These are phyloP conservation scores for Venturia carpophila DNA, from an alignment of 2,329 filamentous ascomycete genomes.

Conservation along the genomic window DNA sequence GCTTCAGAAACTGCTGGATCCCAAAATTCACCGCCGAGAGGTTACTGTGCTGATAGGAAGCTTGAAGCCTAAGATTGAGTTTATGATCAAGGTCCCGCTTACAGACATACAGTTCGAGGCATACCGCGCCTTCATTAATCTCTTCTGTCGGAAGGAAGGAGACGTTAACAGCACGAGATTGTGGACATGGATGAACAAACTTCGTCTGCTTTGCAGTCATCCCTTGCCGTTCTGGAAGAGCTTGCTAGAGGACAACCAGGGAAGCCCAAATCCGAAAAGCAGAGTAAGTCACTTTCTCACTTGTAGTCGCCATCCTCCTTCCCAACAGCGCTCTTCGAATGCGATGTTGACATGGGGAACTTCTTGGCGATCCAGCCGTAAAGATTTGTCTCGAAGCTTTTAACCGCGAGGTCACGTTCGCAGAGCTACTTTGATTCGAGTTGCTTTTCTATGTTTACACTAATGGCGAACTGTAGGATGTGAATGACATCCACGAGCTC, in stretches of 20 bases:
- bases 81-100: slow-evolving; percentile 66
- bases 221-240: slow-evolving; percentile 39
- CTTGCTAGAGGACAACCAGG: slow-evolving; percentile 2
- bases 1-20: slow-evolving; percentile 62
- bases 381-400: too few species aligned
- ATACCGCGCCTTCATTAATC: slow-evolving; percentile 50
- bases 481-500: neutral
- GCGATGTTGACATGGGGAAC: too few species aligned
- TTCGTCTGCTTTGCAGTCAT: slow-evolving; percentile 52
- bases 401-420: too few species aligned
- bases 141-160: slow-evolving; percentile 25
- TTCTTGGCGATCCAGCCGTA: too few species aligned
- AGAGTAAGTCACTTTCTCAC: neutral
- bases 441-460: neutral
- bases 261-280: neutral
- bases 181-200: slow-evolving; percentile 47
- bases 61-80: slow-evolving; percentile 71
- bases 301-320: too few species aligned
- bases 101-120: slow-evolving; percentile 55
- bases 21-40: slow-evolving; percentile 68
- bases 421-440: neutral
- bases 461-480: neutral
- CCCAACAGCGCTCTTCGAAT: too few species aligned
- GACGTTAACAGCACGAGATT: slow-evolving; percentile 34
- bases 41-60: slow-evolving; percentile 40